Conservation (phyloP, 371 early-diverging fungal species). For the Dentiscutata heterogama region DNA sequence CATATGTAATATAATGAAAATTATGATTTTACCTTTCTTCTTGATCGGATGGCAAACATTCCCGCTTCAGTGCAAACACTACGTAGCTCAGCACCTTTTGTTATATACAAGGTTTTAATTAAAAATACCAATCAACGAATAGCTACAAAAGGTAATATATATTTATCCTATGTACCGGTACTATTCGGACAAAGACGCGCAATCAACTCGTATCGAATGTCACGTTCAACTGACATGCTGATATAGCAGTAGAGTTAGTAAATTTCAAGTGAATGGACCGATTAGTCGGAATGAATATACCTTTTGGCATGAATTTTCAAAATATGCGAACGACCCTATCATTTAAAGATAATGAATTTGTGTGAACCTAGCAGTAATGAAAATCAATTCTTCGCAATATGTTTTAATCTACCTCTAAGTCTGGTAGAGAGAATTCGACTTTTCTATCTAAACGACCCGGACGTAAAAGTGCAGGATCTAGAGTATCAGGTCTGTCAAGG, state of each 20-base stretch:
- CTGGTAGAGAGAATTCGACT: conserved; percentile 99
- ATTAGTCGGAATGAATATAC: neutral
- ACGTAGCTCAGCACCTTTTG: conserved; percentile 88
- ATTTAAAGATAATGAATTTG: neutral
- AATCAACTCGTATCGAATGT: conserved; percentile 98
- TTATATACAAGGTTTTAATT: neutral
- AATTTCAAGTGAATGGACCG: neutral
- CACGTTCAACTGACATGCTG: conserved; percentile 98
- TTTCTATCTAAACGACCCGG: conserved; percentile 99
- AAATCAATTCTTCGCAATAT: conserved; percentile 37
- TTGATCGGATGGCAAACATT: conserved; percentile 99
- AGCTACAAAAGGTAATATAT: neutral
- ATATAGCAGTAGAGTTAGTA: neutral
- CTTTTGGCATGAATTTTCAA: conserved; percentile 96
- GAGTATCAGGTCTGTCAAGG: conserved; percentile 93
- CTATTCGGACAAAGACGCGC: conserved; percentile 99
- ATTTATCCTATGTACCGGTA: conserved; percentile 69
- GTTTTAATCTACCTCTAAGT: conserved; percentile 74
- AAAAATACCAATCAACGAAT: too few species aligned
- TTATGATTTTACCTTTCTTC: conserved; percentile 85
- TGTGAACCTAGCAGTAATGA: neutral
- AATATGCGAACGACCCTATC: conserved; percentile 96
- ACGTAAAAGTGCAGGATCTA: conserved; percentile 99
- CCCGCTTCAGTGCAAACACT: conserved; percentile 99
- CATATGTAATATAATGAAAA: neutral